Conservation (phyloP, 352 stramenopile genomes). For the Phytophthora capsici region DNA sequence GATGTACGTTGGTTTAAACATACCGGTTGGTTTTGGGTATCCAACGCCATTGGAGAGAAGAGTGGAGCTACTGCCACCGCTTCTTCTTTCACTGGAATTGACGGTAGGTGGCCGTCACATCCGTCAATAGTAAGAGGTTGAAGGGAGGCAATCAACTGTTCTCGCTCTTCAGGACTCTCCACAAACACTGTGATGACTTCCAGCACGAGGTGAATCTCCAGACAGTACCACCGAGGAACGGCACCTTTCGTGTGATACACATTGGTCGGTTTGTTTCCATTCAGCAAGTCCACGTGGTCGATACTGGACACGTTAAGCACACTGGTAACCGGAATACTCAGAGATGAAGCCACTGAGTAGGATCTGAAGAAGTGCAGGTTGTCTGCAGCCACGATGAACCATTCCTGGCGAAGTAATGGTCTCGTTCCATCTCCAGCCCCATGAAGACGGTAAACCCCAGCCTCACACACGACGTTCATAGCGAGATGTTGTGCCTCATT, state of each 20-base stretch:
- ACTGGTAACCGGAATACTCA: conserved; percentile 51
- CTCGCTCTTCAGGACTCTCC: conserved; percentile 40
- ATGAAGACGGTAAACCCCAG: conserved; percentile 64
- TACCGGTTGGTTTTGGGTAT: conserved; percentile 46
- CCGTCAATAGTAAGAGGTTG: conserved; percentile 28
- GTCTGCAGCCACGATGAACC: conserved; percentile 62
- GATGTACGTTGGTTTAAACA: conserved; percentile 64
- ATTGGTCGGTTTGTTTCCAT: conserved; percentile 21
- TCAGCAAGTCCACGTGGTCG: conserved; percentile 23
- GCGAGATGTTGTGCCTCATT: conserved; percentile 51
- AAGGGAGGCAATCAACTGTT: conserved; percentile 25
- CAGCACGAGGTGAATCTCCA: conserved; percentile 61
- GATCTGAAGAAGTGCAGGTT: conserved; percentile 77
- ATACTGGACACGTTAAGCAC: conserved; percentile 53
- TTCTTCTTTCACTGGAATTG: conserved; percentile 13
- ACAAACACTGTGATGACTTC: conserved; percentile 72
- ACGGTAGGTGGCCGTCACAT: conserved; percentile 11
- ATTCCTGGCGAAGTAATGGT: conserved; percentile 74
- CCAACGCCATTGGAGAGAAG: conserved; percentile 25
- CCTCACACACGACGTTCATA: conserved; percentile 70
- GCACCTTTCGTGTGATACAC: conserved; percentile 12
- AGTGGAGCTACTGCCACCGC: conserved; percentile 20
- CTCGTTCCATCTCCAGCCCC: conserved; percentile 33
- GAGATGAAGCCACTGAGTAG: conserved; percentile 52
- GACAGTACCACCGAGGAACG: conserved; percentile 49